phyloP scores from a whole-genome alignment of 1,284 basidiomycete genomes.

The Blastosporella zonata region DNA sequence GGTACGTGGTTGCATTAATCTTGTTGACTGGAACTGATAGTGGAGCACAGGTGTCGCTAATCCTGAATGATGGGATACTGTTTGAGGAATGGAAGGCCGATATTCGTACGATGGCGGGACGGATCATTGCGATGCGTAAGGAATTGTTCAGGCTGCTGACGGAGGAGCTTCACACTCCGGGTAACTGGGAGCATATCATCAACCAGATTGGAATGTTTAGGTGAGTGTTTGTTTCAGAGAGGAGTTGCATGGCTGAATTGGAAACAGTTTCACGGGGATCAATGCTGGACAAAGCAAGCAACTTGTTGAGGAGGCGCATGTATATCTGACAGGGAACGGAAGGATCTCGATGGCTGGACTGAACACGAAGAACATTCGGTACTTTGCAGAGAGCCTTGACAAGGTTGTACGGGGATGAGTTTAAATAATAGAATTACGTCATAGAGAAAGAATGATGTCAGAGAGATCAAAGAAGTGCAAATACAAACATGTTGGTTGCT shows the following conservation, averaged over 20 bases:
- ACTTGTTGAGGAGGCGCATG: conserved; percentile 75
- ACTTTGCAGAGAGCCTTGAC: conserved; percentile 77
- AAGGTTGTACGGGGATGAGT: conserved; percentile 48
- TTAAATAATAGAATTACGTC: conserved; percentile 19
- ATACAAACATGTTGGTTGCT: conserved; percentile 17
- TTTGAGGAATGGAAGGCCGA: conserved; percentile 90
- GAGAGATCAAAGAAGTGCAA: conserved; percentile 17
- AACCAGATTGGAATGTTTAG: conserved; percentile 94
- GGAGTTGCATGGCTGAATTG: conserved; percentile 4
- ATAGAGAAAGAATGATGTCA: conserved; percentile 18
- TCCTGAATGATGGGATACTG: conserved; percentile 69
- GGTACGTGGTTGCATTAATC: conserved; percentile 42
- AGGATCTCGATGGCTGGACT: conserved; percentile 81
- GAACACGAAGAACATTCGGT: conserved; percentile 59
- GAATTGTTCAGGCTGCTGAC: conserved; percentile 78
- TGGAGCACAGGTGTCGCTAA: conserved; percentile 66
- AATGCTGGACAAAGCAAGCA: conserved; percentile 65
- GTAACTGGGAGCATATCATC: conserved; percentile 88
- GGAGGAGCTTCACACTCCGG: conserved; percentile 86
- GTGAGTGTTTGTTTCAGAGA: conserved; percentile 38
- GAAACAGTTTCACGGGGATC: conserved; percentile 75
- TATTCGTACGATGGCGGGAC: conserved; percentile 87
- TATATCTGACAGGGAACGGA: conserved; percentile 87
- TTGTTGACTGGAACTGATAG: not conserved
- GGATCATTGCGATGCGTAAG: conserved; percentile 89